These are phyloP conservation scores for Canna indica DNA, from an alignment of 176 grass and related monocot species.

Conservation along the genomic window DNA sequence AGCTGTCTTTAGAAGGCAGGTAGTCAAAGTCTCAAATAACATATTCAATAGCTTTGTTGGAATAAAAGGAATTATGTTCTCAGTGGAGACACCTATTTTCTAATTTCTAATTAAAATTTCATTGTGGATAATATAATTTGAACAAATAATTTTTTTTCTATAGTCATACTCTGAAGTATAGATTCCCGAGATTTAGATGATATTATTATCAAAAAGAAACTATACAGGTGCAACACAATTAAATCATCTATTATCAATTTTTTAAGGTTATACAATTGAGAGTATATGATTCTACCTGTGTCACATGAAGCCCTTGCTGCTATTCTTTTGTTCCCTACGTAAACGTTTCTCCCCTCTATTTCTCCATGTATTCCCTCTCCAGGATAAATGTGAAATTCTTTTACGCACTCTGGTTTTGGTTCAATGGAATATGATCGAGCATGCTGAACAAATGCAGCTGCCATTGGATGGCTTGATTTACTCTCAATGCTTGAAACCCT, in stretches of 20 bases:
- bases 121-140: too few relatives aligned
- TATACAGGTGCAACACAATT: too few relatives aligned
- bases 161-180: too few relatives aligned
- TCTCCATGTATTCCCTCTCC: conserved; percentile 57
- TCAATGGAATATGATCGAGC: conserved; percentile 35
- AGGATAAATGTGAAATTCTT: conserved; percentile 40
- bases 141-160: too few relatives aligned
- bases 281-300: conserved; percentile 20
- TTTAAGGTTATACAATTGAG: background rate
- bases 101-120: background rate
- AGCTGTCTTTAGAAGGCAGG: background rate
- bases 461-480: conserved; percentile 84
- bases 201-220: too few relatives aligned
- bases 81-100: background rate
- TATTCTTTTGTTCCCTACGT: conserved; percentile 49
- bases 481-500: conserved; percentile 78
- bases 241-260: background rate
- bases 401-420: conserved; percentile 33
- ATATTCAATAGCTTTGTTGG: background rate
- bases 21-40: background rate
- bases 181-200: too few relatives aligned
- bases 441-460: conserved; percentile 54
- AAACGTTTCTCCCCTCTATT: conserved; percentile 38
- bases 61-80: background rate
- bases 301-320: conserved; percentile 27